Evolutionary conservation across 2,329 filamentous ascomycete species (phyloP).

Genomic region (Monilinia fructigena): DNA sequence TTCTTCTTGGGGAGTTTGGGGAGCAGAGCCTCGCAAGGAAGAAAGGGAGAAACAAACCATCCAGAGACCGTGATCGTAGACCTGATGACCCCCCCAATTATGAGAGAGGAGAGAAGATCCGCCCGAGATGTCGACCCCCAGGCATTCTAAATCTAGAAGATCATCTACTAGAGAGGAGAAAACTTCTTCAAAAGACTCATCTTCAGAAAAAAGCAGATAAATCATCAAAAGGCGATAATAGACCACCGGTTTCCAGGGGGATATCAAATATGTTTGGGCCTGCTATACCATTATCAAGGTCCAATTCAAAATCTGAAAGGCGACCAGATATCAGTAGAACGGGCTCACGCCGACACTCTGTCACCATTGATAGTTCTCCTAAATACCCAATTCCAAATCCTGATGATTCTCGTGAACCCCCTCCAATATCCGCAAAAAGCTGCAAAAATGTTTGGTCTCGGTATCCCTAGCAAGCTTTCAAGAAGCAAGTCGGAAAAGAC

Average conservation of each 20-base stretch:
- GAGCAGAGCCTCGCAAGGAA: conserved; percentile 48
- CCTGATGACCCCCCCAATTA: conserved; percentile 19
- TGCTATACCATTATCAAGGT: conserved; percentile 65
- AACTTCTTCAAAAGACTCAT: conserved; percentile 64
- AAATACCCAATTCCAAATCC: conserved; percentile 71
- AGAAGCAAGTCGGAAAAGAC: conserved; percentile 48
- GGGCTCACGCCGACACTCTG: conserved; percentile 65
- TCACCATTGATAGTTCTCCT: conserved; percentile 54
- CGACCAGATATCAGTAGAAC: conserved; percentile 56
- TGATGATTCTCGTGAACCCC: conserved; percentile 53
- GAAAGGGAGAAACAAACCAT: conserved; percentile 42
- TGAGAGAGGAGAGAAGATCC: conserved; percentile 41
- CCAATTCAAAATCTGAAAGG: conserved; percentile 66
- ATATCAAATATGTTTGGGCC: conserved; percentile 65
- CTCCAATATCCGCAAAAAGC: conserved; percentile 73
- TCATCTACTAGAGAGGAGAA: conserved; percentile 61
- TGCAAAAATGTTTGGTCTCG: conserved; percentile 69
- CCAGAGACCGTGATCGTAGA: conserved; percentile 37
- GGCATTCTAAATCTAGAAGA: conserved; percentile 56
- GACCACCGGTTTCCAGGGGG: conserved; percentile 46
- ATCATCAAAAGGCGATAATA: conserved; percentile 42
- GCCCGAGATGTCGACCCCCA: conserved; percentile 52
- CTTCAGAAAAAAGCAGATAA: conserved; percentile 56
- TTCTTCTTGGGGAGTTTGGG: conserved; percentile 75
- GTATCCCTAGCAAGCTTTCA: conserved; percentile 47